Evolutionary conservation across 108 stramenopile genomes (phyloP).

Genomic region (Skeletonema marinoi): DNA sequence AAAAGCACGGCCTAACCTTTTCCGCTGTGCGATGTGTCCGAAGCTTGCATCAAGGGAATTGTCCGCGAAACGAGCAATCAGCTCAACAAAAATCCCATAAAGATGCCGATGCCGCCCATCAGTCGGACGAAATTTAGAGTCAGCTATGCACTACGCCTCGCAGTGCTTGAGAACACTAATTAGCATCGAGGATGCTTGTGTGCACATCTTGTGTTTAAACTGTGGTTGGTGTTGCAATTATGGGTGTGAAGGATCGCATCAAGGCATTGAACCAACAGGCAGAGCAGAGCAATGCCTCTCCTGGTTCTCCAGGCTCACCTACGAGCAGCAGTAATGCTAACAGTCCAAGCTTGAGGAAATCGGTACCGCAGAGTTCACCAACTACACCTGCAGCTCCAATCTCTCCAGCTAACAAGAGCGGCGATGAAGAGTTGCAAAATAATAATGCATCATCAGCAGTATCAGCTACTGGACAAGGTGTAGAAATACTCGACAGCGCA

Average conservation of each 20-base stretch:
- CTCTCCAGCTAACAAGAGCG: neutral
- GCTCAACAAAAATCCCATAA: neutral
- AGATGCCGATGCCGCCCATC: neutral
- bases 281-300: neutral
- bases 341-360: no score
- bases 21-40: no score
- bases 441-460: neutral
- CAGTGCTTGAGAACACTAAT: neutral
- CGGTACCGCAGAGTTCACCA: no score
- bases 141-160: neutral
- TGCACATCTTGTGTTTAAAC: neutral
- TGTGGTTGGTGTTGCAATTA: neutral
- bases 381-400: neutral
- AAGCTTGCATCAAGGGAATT: no score
- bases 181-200: neutral
- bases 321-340: no score
- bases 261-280: neutral
- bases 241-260: neutral
- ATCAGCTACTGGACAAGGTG: neutral
- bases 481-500: neutral
- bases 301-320: neutral
- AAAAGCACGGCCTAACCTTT: neutral
- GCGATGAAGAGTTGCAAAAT: neutral
- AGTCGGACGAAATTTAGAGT: no score
- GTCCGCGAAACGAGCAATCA: no score